phyloP scores from a whole-genome alignment of 495 filamentous ascomycete species.

The Acidomyces sp. region DNA sequence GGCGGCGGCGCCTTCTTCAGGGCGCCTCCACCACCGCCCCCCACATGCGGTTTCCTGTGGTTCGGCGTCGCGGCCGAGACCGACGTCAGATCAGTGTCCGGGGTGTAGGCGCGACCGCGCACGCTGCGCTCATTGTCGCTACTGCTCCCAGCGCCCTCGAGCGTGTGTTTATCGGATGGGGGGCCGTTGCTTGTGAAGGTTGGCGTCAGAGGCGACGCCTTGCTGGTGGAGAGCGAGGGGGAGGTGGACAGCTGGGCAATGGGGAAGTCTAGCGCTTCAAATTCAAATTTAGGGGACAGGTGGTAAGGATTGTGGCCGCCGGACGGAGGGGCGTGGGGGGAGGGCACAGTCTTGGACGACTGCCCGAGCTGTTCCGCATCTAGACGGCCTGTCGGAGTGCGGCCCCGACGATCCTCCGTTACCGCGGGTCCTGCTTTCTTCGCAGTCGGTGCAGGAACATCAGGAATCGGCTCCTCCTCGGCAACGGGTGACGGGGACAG shows the following conservation, averaged over 20 bases:
- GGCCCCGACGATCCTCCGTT: no score
- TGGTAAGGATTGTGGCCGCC: constrained; percentile 3
- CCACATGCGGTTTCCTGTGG: no score
- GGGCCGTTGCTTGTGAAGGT: neutral
- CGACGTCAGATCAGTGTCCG: constrained; percentile 11
- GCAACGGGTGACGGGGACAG: constrained; percentile 5
- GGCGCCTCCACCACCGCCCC: neutral
- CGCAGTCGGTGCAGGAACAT: no score
- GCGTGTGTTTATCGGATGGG: neutral
- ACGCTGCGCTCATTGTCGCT: neutral
- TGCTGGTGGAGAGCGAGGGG: constrained; percentile 9
- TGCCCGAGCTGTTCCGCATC: no score
- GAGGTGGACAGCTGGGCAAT: neutral
- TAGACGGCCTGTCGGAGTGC: no score
- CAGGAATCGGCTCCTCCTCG: neutral
- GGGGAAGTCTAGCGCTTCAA: constrained; percentile 7
- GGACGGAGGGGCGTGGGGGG: no score
- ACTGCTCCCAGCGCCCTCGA: neutral
- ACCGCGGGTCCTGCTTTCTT: no score
- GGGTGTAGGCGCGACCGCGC: constrained; percentile 4
- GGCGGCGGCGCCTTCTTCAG: neutral
- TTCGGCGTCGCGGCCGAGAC: constrained; percentile 1
- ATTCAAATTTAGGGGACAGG: constrained; percentile 2
- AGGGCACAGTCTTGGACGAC: no score
- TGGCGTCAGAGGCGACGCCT: constrained; percentile 9